A percentile compares a stretch with the other conserved stretches of the same genome.
Conservation (phyloP, 2,329 filamentous ascomycete genomes). For the Epicoccum nigrum region DNA sequence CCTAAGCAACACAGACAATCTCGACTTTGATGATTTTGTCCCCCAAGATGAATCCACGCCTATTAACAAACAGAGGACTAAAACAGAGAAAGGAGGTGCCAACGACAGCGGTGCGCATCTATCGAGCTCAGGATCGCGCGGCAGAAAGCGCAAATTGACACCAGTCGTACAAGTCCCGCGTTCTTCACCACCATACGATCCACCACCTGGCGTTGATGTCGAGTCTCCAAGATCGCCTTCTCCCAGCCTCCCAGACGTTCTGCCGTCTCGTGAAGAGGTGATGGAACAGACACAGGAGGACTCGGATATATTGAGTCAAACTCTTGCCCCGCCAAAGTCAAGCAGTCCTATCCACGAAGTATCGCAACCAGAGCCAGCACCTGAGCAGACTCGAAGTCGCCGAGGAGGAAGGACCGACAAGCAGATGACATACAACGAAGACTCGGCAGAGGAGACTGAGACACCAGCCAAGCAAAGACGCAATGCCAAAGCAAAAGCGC, state of each 20-base stretch:
- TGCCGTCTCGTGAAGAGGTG: constrained; percentile 32
- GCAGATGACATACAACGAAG: constrained; percentile 26
- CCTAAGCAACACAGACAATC: constrained; percentile 51
- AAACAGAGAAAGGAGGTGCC: constrained; percentile 25
- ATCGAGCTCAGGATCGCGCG: constrained; percentile 43
- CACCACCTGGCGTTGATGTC: constrained; percentile 35
- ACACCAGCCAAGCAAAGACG: constrained; percentile 29
- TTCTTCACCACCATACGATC: constrained; percentile 46
- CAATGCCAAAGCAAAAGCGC: constrained; percentile 30
- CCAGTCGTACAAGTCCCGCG: constrained; percentile 48
- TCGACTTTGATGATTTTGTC: constrained; percentile 55
- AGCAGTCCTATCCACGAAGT: constrained; percentile 45
- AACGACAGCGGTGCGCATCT: constrained; percentile 38
- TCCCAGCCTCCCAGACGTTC: constrained; percentile 42
- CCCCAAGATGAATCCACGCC: constrained; percentile 74
- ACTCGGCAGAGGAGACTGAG: constrained; percentile 33
- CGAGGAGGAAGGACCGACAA: constrained; percentile 24
- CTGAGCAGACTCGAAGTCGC: constrained; percentile 24
- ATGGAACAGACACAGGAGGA: constrained; percentile 31
- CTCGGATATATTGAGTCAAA: constrained; percentile 46
- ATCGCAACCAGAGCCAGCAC: constrained; percentile 23
- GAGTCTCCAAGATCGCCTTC: constrained; percentile 44
- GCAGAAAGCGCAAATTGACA: constrained; percentile 48
- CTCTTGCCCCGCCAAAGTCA: constrained; percentile 53
- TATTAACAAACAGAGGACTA: constrained; percentile 54